Percentiles rank a stretch among this genome's conserved stretches.
Evolutionary conservation across 768 basidiomycete species (phyloP).

Genomic region (Dacryopinax spathularia): DNA sequence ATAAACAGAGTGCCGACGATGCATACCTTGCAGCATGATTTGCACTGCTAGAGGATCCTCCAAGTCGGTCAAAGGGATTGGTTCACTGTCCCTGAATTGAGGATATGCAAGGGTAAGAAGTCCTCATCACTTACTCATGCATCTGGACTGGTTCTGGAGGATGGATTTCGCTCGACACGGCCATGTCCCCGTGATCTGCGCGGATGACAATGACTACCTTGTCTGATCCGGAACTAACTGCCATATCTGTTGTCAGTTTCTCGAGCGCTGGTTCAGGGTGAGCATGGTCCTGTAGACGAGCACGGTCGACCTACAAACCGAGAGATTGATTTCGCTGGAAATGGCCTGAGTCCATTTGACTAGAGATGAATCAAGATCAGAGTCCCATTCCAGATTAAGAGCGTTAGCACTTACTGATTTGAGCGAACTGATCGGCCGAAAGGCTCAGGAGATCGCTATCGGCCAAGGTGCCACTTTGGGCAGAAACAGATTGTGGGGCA

Average conservation of each 20-base stretch:
- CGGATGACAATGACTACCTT: constrained; percentile 55
- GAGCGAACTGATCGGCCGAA: background rate
- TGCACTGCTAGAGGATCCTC: background rate
- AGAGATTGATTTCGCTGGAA: constrained; percentile 55
- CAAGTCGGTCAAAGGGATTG: background rate
- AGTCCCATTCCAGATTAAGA: background rate
- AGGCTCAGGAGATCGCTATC: background rate
- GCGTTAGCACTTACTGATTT: background rate
- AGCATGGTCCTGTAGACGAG: too few relatives aligned
- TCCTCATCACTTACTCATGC: constrained; percentile 39
- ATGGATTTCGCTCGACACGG: constrained; percentile 50
- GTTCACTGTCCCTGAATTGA: background rate
- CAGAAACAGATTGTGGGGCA: background rate
- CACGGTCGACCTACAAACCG: constrained; percentile 33
- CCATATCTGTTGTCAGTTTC: constrained; percentile 33
- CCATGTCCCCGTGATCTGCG: constrained; percentile 55
- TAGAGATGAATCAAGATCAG: background rate
- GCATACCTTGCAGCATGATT: background rate
- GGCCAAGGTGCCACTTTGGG: background rate
- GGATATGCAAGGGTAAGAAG: background rate
- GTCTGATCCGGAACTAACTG: constrained; percentile 53
- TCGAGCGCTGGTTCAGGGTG: constrained; percentile 36
- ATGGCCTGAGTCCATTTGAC: constrained; percentile 36
- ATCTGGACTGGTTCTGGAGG: constrained; percentile 49
- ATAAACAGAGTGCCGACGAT: background rate